Conservation (phyloP, 2,329 filamentous ascomycete species). For the Alternaria sp. region DNA sequence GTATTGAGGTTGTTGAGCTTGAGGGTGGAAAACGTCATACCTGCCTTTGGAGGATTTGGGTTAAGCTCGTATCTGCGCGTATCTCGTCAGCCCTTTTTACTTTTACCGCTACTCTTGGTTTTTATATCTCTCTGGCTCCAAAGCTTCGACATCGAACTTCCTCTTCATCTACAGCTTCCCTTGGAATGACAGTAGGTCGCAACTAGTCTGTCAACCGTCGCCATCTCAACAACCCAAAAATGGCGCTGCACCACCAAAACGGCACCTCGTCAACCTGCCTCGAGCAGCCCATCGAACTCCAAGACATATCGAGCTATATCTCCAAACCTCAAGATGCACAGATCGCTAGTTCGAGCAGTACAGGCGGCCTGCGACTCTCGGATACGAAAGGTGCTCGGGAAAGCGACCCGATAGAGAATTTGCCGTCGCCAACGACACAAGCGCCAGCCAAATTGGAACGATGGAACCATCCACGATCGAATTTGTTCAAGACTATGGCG, state of each 20-base stretch:
- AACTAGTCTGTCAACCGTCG: not conserved
- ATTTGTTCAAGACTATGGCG: conserved; percentile 64
- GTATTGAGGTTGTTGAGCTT: not conserved
- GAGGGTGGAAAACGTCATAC: not conserved
- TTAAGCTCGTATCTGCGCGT: not conserved
- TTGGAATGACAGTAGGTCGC: conserved; percentile 14
- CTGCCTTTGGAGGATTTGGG: not conserved
- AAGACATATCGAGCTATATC: conserved; percentile 34
- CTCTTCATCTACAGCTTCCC: not conserved
- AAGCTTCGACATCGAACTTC: not conserved
- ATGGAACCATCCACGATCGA: conserved; percentile 69
- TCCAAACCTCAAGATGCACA: conserved; percentile 29
- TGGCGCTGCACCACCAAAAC: conserved; percentile 37
- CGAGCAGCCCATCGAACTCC: conserved; percentile 38
- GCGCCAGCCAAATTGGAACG: conserved; percentile 54
- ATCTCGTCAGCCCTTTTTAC: not conserved
- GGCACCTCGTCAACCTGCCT: conserved; percentile 44
- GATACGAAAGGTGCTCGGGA: conserved; percentile 18
- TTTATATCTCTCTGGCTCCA: not conserved
- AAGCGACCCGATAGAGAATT: conserved; percentile 43
- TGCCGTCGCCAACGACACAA: conserved; percentile 55
- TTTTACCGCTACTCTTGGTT: not conserved
- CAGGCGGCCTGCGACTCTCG: conserved; percentile 20
- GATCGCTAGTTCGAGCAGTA: conserved; percentile 10
- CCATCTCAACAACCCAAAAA: conserved; percentile 10